Evolutionary conservation across 352 stramenopile genomes (phyloP).

Genomic region (Pythium biforme): DNA sequence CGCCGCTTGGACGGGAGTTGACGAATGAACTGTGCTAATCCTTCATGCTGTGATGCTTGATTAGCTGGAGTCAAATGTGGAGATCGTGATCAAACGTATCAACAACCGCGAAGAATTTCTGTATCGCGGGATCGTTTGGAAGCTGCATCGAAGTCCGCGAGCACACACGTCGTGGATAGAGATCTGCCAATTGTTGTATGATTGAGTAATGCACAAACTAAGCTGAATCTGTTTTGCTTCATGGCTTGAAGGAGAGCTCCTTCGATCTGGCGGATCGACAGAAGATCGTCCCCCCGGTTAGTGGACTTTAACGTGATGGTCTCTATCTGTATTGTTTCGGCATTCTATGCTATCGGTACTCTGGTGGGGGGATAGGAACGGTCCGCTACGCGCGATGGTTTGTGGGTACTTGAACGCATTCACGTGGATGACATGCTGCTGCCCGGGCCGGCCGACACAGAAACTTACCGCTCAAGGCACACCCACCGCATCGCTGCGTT

Average conservation of each 20-base stretch:
- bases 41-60: background rate
- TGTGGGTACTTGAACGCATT: background rate
- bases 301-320: no score
- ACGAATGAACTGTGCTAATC: background rate
- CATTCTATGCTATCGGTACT: background rate
- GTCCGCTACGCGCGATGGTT: background rate
- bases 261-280: no score
- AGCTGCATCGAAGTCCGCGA: slow-evolving; percentile 42
- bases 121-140: slow-evolving; percentile 67
- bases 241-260: background rate
- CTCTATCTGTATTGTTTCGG: background rate
- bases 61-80: slow-evolving; percentile 60
- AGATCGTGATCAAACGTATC: slow-evolving; percentile 56
- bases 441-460: background rate
- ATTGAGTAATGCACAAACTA: slow-evolving; percentile 26
- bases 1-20: background rate
- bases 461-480: background rate
- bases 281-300: no score
- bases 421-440: background rate
- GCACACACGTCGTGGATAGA: slow-evolving; percentile 68
- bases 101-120: slow-evolving; percentile 74
- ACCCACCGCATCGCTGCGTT: slow-evolving; percentile 4
- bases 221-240: background rate
- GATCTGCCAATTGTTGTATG: slow-evolving; percentile 65
- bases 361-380: background rate